Base-by-base conservation (phyloP, 805 yeast genomes). In the Metschnikowia corniflorae region DNA sequence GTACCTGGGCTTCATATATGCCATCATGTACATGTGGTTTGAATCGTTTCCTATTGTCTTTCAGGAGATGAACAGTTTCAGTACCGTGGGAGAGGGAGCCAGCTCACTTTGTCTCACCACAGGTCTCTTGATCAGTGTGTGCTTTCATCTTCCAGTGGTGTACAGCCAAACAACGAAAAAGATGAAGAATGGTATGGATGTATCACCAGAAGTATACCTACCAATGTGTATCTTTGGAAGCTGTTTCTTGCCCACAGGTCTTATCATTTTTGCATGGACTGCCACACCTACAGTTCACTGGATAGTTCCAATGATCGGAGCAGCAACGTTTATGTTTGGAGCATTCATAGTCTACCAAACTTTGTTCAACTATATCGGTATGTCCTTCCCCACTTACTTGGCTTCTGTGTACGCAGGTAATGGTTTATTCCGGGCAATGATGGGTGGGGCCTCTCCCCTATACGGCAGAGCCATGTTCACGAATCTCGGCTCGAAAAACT, bases 361-460 rank as follows among this genome's bases (percentile, higher is more conserved):
- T 2, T 33, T 44, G 32, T 44, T 41, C 38, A 38, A 39, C 29
- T 41, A 41, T 29, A 31, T 44, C 30, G 29, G 42, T 13, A 38
- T 38, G 45, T 33, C 42, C 3, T 41, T 44, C 27, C 30, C 26
- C 17, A 22, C 26, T 13, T 44, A 35, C 31, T 26, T 40, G 33
- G 48, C 45, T 6, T 38, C 43, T 3, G 48, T 36, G 14, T 44
- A 38, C 29, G 48, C 46, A 3, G 43, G 43, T 2, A 41, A 38
- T 24, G 40, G 33, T 12, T 41, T 44, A 29, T 35, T 39, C 26
- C 27, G 48, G 19, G 23, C 37, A 7, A 7, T 38, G 14, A 38
- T 44, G 41, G 48, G 43, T 2, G 45, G 43, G 3, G 46, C 48
- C n/a, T 44, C 39, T 35, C 48, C 48, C 8, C 37, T 44, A 3